A percentile compares a stretch with the other conserved stretches of the same genome.
phyloP scores from a whole-genome alignment of 2,329 filamentous ascomycete genomes.

The Coleophoma eucalyptorum region DNA sequence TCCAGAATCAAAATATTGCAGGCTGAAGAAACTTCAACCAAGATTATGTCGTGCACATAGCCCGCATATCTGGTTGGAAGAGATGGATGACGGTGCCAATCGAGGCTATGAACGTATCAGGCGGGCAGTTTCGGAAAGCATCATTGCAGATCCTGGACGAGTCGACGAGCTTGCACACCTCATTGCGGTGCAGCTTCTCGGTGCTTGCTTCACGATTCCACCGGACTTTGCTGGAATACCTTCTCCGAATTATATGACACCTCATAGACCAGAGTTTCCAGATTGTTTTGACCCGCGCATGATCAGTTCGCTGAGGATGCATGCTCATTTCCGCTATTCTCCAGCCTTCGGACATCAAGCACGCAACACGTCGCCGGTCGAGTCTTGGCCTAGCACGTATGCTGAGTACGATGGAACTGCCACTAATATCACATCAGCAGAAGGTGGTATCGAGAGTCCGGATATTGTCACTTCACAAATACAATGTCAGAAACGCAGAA shows the following conservation, averaged over 20 bases:
- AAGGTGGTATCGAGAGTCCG: constrained; percentile 4
- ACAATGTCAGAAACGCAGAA: constrained; percentile 4
- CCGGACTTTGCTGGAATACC: constrained; percentile 13
- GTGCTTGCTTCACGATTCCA: constrained; percentile 26
- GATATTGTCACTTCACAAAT: constrained; percentile 5
- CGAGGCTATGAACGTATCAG: constrained; percentile 7
- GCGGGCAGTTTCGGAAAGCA: constrained; percentile 19
- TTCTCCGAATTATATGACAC: constrained; percentile 7
- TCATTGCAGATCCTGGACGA: constrained; percentile 11
- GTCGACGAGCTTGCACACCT: constrained; percentile 23
- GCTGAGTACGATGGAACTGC: constrained; percentile 13
- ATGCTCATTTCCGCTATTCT: constrained; percentile 26
- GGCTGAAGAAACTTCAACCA: constrained; percentile 9
- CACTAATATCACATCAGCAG: constrained; percentile 4
- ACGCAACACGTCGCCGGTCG: constrained; percentile 22
- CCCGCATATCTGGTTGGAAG: constrained; percentile 10
- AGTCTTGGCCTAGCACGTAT: constrained; percentile 11
- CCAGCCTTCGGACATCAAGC: constrained; percentile 27
- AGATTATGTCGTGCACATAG: constrained; percentile 3
- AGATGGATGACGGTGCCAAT: constrained; percentile 5
- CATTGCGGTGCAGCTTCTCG: constrained; percentile 24
- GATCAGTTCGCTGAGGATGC: constrained; percentile 28
- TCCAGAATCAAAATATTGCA: constrained; percentile 17
- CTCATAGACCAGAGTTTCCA: constrained; percentile 1
- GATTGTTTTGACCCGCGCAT: constrained; percentile 18